phyloP scores from a whole-genome alignment of 768 basidiomycete species.

The Nidularia sp. region DNA sequence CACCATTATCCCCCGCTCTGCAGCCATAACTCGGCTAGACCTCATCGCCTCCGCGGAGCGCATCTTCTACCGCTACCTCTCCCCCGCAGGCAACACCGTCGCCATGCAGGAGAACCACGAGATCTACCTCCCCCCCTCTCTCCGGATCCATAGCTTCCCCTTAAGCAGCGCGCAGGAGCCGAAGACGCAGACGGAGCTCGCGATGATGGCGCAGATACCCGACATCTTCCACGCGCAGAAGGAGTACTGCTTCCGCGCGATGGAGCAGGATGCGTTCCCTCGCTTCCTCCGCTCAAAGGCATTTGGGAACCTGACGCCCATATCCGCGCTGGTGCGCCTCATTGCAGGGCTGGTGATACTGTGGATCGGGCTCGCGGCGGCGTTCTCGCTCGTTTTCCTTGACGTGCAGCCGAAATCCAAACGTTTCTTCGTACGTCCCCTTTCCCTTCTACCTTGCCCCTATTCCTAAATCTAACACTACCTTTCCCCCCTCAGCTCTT shows the following conservation, averaged over 20 bases:
- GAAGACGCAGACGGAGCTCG: conserved; percentile 60
- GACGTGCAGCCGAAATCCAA: conserved; percentile 91
- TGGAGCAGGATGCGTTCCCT: conserved; percentile 94
- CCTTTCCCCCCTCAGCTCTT: conserved; percentile 61
- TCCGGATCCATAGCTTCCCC: conserved; percentile 90
- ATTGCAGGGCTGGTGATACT: conserved; percentile 80
- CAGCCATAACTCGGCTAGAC: conserved; percentile 86
- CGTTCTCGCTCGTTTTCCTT: conserved; percentile 89
- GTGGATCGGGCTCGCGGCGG: conserved; percentile 93
- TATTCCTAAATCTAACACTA: not conserved
- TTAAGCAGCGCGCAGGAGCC: conserved; percentile 73
- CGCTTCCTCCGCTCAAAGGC: conserved; percentile 95
- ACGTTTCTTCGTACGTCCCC: conserved; percentile 83
- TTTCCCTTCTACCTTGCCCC: conserved; percentile 1
- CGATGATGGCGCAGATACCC: conserved; percentile 83
- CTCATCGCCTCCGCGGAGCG: conserved; percentile 92
- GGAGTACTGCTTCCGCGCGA: conserved; percentile 93
- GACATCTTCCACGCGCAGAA: conserved; percentile 98
- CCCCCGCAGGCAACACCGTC: conserved; percentile 70
- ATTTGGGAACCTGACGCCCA: conserved; percentile 95
- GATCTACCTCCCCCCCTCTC: conserved; percentile 91
- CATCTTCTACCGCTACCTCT: conserved; percentile 93
- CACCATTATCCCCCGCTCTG: conserved; percentile 87
- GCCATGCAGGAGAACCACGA: conserved; percentile 90
- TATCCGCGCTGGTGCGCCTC: conserved; percentile 83